Conservation (phyloP, 805 yeast species). For the Cyberlindnera subsufficiens region DNA sequence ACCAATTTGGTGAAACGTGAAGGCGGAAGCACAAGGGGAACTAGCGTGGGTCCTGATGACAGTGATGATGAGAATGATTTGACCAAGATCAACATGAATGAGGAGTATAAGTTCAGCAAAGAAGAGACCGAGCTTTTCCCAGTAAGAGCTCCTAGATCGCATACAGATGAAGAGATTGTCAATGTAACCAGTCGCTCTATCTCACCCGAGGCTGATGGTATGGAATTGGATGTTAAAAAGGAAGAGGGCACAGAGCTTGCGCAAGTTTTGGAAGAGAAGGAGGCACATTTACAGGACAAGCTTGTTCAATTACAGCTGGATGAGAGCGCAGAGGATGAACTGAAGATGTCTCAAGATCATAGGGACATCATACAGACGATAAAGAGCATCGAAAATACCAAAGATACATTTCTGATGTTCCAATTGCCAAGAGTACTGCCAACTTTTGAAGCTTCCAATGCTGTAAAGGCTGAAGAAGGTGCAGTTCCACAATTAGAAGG, state of each 20-base stretch:
- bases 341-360: constrained; percentile 33
- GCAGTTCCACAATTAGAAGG: constrained; percentile 36
- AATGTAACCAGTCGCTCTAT: constrained; percentile 15
- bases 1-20: constrained; percentile 28
- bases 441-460: constrained; percentile 20
- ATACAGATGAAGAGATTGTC: constrained; percentile 11
- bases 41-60: constrained; percentile 24
- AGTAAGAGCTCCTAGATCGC: constrained; percentile 56
- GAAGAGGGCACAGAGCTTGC: constrained; percentile 17
- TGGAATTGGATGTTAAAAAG: constrained; percentile 14
- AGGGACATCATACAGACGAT: constrained; percentile 27
- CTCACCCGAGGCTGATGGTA: constrained; percentile 12
- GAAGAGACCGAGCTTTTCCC: constrained; percentile 60
- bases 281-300: constrained; percentile 23
- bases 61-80: constrained; percentile 37
- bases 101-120: constrained; percentile 41
- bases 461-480: constrained; percentile 1
- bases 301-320: constrained; percentile 23
- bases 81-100: constrained; percentile 58
- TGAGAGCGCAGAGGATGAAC: constrained; percentile 32
- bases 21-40: constrained; percentile 11
- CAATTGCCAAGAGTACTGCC: constrained; percentile 35
- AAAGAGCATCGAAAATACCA: constrained; percentile 24
- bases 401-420: constrained; percentile 29
- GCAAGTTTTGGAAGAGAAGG: constrained; percentile 19